Percentiles rank a stretch among this genome's conserved stretches.
Evolutionary conservation across 2,329 filamentous ascomycete genomes (phyloP).

Genomic region (Myrmaecium sp.): DNA sequence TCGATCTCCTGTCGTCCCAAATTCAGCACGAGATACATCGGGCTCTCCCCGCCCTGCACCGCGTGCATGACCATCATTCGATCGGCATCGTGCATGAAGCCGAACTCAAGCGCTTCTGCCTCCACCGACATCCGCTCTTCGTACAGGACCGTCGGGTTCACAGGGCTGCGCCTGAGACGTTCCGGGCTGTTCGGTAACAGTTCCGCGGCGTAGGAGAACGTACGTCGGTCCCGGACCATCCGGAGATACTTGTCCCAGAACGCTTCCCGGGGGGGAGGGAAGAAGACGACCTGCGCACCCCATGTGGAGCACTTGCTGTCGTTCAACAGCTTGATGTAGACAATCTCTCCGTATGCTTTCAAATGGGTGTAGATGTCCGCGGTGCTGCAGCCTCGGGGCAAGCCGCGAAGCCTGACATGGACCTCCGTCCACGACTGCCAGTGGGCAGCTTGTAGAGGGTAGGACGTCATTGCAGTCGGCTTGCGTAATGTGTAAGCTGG

Average conservation of each 20-base stretch:
- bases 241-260: conserved; percentile 11
- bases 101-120: conserved; percentile 40
- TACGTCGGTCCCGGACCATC: conserved; percentile 10
- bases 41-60: conserved; percentile 9
- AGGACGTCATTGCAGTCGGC: too few relatives aligned
- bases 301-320: too few relatives aligned
- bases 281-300: too few relatives aligned
- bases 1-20: conserved; percentile 26
- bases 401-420: conserved; percentile 4
- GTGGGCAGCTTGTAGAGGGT: too few relatives aligned
- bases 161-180: neutral
- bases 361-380: conserved; percentile 7
- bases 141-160: conserved; percentile 5
- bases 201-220: neutral
- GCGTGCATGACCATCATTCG: conserved; percentile 45
- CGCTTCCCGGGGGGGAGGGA: too few relatives aligned
- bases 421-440: conserved; percentile 4
- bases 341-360: conserved; percentile 10
- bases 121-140: conserved; percentile 5
- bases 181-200: neutral
- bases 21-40: conserved; percentile 24
- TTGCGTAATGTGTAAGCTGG: too few relatives aligned
- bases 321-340: conserved; percentile 16
- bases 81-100: conserved; percentile 36
- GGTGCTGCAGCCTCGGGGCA: conserved; percentile 7